Evolutionary conservation across 2,329 filamentous ascomycete genomes (phyloP), one percentile per base, ranked within the genome.

Genomic region (Pochonia chlamydosporia): DNA sequence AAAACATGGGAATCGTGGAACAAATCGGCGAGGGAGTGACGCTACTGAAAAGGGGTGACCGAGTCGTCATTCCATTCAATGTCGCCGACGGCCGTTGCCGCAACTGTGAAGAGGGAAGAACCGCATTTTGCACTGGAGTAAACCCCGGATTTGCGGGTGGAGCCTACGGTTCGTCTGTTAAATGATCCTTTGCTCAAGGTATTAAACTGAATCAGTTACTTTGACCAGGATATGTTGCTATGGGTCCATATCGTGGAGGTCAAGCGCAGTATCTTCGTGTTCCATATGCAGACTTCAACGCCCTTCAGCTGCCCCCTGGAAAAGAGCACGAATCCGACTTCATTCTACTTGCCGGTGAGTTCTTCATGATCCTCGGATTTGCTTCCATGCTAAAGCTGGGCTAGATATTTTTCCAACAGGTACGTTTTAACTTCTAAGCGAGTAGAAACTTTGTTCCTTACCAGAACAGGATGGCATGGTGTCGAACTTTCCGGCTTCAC

Each of bases 241-340:
- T 80, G 78, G 79, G 79, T 0, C 71, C 71, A 1, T 75, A 74
- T 48, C 60, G 65, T 43, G 69, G 69, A 44, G 67, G 65, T 37
- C 78, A 84, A 58, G 82, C 81, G 3, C 79, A 85, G 58, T 85
- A 81, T 49, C 64, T 85, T 16, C 72, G 80, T 3, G 76, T 85
- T 2, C 82, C 82, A 0, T 85, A 79, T 48, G 82, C 82, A 1
- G 82, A 85, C 57, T 84, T 84, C 65, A 85, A 85, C 50, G 78
- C 77, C 5, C 62, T 86, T 26, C 76, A 76, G 45, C 64, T 87
- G 2, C 82, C 82, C 1, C 65, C 73, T 6, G 81, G 81, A 1
- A 81, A 67, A 14, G 78, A 83, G 51, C 68, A 82, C 40, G 82
- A 85, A 57, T 69, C 74, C 0, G 81, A 84, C 54, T 84, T 81